phyloP scores from a whole-genome alignment of 1,284 basidiomycete species.

The Cronartium ribicola region DNA sequence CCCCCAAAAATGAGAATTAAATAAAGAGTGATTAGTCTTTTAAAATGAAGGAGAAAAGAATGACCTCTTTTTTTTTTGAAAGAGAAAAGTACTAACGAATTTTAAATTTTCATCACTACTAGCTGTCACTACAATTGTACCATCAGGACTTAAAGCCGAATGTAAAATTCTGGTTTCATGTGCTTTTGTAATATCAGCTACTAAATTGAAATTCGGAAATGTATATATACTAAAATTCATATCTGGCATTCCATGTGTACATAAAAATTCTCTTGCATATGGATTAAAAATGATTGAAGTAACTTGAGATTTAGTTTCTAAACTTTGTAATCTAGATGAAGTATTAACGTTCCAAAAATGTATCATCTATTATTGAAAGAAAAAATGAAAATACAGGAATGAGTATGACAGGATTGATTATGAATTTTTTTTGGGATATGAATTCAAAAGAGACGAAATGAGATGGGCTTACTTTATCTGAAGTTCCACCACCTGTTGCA shows the following conservation, averaged over 20 bases:
- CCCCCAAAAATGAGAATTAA: neutral
- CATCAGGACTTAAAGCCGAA: constrained; percentile 76
- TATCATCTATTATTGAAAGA: constrained; percentile 20
- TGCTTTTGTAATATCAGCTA: constrained; percentile 83
- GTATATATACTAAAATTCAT: constrained; percentile 66
- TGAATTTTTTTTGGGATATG: constrained; percentile 59
- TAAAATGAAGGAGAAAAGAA: neutral
- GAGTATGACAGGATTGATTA: neutral
- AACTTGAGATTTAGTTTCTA: constrained; percentile 81
- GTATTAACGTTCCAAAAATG: constrained; percentile 42
- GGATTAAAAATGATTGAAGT: constrained; percentile 86
- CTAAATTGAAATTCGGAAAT: constrained; percentile 66
- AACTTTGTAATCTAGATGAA: constrained; percentile 44
- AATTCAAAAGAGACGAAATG: constrained; percentile 52
- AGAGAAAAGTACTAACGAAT: constrained; percentile 54
- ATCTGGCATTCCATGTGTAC: constrained; percentile 83
- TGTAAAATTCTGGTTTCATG: constrained; percentile 85
- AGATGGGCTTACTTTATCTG: constrained; percentile 74
- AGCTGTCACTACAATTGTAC: constrained; percentile 81
- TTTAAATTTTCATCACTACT: constrained; percentile 92
- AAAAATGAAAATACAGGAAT: constrained; percentile 30
- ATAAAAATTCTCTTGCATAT: constrained; percentile 82
- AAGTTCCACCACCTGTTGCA: constrained; percentile 89
- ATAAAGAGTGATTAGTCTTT: neutral
- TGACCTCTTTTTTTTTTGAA: neutral